These are phyloP conservation scores for Penicillium sp. DNA, from an alignment of 2,329 filamentous ascomycete species.

Conservation along the genomic window DNA sequence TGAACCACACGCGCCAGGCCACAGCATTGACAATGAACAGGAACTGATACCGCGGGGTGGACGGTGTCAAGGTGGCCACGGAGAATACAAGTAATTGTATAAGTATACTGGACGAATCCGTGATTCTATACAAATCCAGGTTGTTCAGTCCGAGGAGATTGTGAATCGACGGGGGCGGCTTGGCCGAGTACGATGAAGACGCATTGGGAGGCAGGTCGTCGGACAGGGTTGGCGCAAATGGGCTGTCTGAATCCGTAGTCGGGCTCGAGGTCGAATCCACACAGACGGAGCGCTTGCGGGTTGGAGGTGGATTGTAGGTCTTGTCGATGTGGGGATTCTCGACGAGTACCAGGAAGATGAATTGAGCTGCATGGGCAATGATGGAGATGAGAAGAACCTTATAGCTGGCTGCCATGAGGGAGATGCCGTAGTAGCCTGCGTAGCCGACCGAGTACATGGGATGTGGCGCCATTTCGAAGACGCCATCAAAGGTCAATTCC, in stretches of 20 bases:
- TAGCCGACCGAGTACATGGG: constrained; percentile 99
- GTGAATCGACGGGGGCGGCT: constrained; percentile 66
- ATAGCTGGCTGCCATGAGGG: constrained; percentile 96
- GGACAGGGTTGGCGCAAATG: constrained; percentile 31
- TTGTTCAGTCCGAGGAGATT: constrained; percentile 78
- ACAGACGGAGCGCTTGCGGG: constrained; percentile 51
- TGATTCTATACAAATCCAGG: constrained; percentile 80
- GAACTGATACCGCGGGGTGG: constrained; percentile 67
- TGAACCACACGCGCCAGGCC: constrained; percentile 86
- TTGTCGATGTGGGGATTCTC: constrained; percentile 98
- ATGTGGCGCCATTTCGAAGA: constrained; percentile 98
- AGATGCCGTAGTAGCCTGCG: constrained; percentile 96
- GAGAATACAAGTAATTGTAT: constrained; percentile 70
- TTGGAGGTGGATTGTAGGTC: constrained; percentile 86
- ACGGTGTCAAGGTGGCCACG: constrained; percentile 71
- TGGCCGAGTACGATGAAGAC: constrained; percentile 40
- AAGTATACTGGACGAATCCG: constrained; percentile 75
- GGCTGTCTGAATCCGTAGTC: constrained; percentile 30
- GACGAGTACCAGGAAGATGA: constrained; percentile 83
- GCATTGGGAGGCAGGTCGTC: constrained; percentile 38
- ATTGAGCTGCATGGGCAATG: constrained; percentile 86
- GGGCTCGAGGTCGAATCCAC: constrained; percentile 29
- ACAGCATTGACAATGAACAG: constrained; percentile 78
- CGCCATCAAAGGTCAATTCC: constrained; percentile 94
- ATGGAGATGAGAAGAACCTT: constrained; percentile 97